phyloP scores from a whole-genome alignment of 2,329 filamentous ascomycete genomes.

The Thelonectria rubi region DNA sequence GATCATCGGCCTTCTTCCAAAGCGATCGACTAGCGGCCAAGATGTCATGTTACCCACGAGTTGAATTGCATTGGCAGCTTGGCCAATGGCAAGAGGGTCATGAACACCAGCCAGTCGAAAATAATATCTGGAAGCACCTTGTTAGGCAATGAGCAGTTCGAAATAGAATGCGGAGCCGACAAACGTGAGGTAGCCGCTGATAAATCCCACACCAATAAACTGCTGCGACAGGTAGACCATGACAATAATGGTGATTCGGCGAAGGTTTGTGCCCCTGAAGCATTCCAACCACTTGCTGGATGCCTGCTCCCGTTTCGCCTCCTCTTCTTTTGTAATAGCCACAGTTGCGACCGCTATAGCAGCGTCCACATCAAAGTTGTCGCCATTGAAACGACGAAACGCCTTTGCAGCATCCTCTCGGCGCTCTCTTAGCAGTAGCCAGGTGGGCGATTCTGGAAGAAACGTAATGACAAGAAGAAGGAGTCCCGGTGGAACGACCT shows the following conservation, averaged over 20 bases:
- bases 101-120: slow-evolving; percentile 40
- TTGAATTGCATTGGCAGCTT: slow-evolving; percentile 43
- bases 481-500: slow-evolving; percentile 41
- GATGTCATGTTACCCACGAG: slow-evolving; percentile 44
- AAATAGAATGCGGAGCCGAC: background rate
- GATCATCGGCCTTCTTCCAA: slow-evolving; percentile 44
- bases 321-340: slow-evolving; percentile 37
- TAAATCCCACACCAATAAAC: slow-evolving; percentile 44
- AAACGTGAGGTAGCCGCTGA: slow-evolving; percentile 42
- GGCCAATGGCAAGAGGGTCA: slow-evolving; percentile 42
- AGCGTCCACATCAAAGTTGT: slow-evolving; percentile 38
- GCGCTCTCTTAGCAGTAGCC: slow-evolving; percentile 27
- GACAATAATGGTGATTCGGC: slow-evolving; percentile 43
- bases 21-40: slow-evolving; percentile 44
- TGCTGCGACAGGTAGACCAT: slow-evolving; percentile 47
- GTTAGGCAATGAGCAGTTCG: background rate
- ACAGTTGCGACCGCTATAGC: slow-evolving; percentile 30
- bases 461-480: slow-evolving; percentile 26
- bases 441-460: slow-evolving; percentile 29
- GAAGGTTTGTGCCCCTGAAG: slow-evolving; percentile 41
- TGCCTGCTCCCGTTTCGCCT: slow-evolving; percentile 34
- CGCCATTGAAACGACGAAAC: slow-evolving; percentile 39
- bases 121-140: slow-evolving; percentile 30
- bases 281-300: slow-evolving; percentile 40
- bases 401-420: slow-evolving; percentile 28